These are phyloP conservation scores for Fusarium brevicatenulatum DNA, from an alignment of 2,329 filamentous ascomycete species.

Conservation along the genomic window DNA sequence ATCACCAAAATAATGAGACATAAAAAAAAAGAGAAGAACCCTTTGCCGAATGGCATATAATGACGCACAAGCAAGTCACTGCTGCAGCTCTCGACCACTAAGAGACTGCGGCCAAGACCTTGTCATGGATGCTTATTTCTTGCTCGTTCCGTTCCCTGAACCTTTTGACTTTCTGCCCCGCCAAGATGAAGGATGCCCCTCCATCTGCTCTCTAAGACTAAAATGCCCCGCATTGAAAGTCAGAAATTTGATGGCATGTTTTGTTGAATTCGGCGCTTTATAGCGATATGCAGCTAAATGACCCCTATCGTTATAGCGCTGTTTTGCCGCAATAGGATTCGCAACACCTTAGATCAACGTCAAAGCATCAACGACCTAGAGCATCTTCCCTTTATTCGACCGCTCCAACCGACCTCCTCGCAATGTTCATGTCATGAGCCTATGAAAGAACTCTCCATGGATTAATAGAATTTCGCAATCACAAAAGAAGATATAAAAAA, in stretches of 20 bases:
- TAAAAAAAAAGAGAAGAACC: slow-evolving; percentile 4
- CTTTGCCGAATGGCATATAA: slow-evolving; percentile 24
- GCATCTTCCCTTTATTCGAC: slow-evolving; percentile 28
- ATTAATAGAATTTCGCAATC: slow-evolving; percentile 22
- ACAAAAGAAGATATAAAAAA: slow-evolving; percentile 8
- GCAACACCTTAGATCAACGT: slow-evolving; percentile 35
- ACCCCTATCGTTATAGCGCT: slow-evolving; percentile 28
- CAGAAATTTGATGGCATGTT: slow-evolving; percentile 7
- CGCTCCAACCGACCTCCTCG: slow-evolving; percentile 20
- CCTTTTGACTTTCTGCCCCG: slow-evolving; percentile 36
- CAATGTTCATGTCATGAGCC: slow-evolving; percentile 42
- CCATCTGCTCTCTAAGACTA: slow-evolving; percentile 22
- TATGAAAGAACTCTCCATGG: slow-evolving; percentile 31
- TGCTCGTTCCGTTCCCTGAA: slow-evolving; percentile 8
- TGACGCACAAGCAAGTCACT: slow-evolving; percentile 36
- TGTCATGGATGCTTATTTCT: slow-evolving; percentile 36
- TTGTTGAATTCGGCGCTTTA: slow-evolving; percentile 7
- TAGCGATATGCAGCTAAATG: slow-evolving; percentile 33
- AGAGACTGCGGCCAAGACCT: slow-evolving; percentile 23
- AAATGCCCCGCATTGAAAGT: slow-evolving; percentile 37
- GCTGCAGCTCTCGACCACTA: slow-evolving; percentile 33
- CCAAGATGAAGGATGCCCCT: slow-evolving; percentile 41
- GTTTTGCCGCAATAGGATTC: slow-evolving; percentile 38
- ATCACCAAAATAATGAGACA: slow-evolving; percentile 19
- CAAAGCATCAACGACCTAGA: slow-evolving; percentile 40